Conservation (phyloP, 768 basidiomycete genomes). For the Floccularia luteovirens region DNA sequence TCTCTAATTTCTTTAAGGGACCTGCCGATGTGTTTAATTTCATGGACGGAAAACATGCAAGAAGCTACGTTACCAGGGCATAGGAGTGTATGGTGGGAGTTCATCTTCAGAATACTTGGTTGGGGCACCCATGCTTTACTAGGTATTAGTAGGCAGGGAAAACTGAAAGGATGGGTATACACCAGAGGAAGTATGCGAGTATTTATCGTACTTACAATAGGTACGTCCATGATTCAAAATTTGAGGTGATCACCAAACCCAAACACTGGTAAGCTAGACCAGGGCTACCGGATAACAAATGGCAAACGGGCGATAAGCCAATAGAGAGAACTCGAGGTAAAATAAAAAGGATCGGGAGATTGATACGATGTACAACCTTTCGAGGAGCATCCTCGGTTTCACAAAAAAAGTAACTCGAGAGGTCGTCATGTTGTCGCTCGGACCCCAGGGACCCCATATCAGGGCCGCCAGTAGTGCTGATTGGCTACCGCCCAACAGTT, state of each 20-base stretch:
- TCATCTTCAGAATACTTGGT: constrained; percentile 27
- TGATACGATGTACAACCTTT: too few species aligned
- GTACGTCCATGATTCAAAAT: neutral
- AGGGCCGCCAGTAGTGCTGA: too few species aligned
- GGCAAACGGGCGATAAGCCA: neutral
- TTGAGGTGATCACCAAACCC: neutral
- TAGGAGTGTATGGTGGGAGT: constrained; percentile 35
- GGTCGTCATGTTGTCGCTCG: too few species aligned
- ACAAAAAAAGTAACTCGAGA: too few species aligned
- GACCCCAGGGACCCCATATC: too few species aligned
- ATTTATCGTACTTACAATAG: neutral
- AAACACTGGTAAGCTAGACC: neutral
- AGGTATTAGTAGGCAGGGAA: constrained; percentile 5
- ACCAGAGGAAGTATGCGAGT: constrained; percentile 1
- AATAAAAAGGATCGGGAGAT: too few species aligned
- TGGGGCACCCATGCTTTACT: constrained; percentile 13
- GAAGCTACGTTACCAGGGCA: constrained; percentile 31
- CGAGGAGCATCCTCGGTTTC: too few species aligned
- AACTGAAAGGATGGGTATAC: constrained; percentile 4
- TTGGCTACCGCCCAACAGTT: too few species aligned
- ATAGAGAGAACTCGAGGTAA: neutral
- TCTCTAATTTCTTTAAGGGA: constrained; percentile 41
- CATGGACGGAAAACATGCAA: neutral
- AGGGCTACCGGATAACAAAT: neutral
- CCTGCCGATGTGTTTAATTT: constrained; percentile 17